Evolutionary conservation across 2,329 filamentous ascomycete species (phyloP).

Genomic region (Ascochyta rabiei): DNA sequence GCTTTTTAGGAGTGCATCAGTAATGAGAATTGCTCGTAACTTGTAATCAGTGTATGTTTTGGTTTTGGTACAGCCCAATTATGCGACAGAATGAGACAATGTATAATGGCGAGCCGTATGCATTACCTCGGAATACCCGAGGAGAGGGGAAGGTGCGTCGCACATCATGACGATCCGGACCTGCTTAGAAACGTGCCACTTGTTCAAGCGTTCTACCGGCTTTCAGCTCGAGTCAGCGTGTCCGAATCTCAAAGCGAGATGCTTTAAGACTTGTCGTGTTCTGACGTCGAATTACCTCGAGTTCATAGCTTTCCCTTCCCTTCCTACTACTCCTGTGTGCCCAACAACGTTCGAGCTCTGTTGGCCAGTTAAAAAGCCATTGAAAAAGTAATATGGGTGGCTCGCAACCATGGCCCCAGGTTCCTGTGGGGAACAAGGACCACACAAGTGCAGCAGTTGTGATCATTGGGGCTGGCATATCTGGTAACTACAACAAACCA

Average conservation of each 20-base stretch:
- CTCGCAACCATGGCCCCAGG: conserved; percentile 53
- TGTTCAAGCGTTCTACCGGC: not conserved
- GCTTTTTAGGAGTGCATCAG: not conserved
- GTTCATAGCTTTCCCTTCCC: not conserved
- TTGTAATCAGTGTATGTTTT: not conserved
- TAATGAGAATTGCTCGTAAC: too few species aligned
- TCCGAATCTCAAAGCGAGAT: not conserved
- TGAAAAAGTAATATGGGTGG: conserved; percentile 42
- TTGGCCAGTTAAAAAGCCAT: too few species aligned
- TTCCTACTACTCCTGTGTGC: not conserved
- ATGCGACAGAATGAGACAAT: not conserved
- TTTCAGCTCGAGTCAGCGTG: not conserved
- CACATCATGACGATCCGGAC: not conserved
- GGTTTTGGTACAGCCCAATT: not conserved
- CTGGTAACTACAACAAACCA: conserved; percentile 42
- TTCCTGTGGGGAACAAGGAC: conserved; percentile 56
- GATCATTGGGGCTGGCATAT: conserved; percentile 63
- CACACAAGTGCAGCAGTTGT: conserved; percentile 61
- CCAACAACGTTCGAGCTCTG: not conserved
- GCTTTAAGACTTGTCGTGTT: not conserved
- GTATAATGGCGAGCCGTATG: not conserved
- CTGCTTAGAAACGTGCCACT: not conserved
- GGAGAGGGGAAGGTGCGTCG: not conserved
- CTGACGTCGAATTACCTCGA: not conserved
- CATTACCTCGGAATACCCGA: conserved; percentile 1